Evolutionary conservation across 306 rosid species (phyloP), one percentile per base, ranked within the genome.

Genomic region (Pyrus betulifolia): DNA sequence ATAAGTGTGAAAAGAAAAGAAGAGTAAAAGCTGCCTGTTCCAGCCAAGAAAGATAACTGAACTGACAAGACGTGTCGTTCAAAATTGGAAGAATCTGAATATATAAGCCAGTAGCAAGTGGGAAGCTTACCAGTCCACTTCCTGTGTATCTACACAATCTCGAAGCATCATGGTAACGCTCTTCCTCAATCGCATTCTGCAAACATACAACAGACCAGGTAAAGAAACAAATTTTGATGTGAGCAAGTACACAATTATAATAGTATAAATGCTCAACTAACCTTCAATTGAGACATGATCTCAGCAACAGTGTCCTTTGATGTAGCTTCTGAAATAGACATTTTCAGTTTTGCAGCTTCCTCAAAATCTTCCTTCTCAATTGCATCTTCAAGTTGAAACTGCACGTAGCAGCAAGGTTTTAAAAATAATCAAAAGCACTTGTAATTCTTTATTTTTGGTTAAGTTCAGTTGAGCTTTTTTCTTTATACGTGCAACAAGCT

Each of bases 341-440:
- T 83, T 80, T 96, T 96, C 83, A 96, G 74, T 79, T 89, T 92
- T 12, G 84, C 82, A 33, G 99, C 99, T 85, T 93, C 99, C 64
- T 87, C 86, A 70, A 92, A 96, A 71, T 96, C 98, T 81, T 96
- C 91, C 76, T 91, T 96, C 84, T 93, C 98, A 79, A 96, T 83
- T 31, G 99, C 97, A 78, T 96, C 99, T 81, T 96, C 99, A 45
- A 96, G 97, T 91, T 93, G 96, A 87, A 96, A 92, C 99, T 96
- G 82, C 55, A 25, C 35, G 74, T 12, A 68, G 54, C 64, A 68
- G 67, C 64, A 64, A 67, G 62, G 21, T 27, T 12, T 3, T 80
- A 78, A 46, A 30, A 77, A 68, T 4, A 30, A 66, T 22, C 21
- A 59, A 52, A 22, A 25, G 27, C 58, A 22, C 17, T 35, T 62